phyloP scores from a whole-genome alignment of 441 rosid genomes.

The Pelargonium fulgidum region DNA sequence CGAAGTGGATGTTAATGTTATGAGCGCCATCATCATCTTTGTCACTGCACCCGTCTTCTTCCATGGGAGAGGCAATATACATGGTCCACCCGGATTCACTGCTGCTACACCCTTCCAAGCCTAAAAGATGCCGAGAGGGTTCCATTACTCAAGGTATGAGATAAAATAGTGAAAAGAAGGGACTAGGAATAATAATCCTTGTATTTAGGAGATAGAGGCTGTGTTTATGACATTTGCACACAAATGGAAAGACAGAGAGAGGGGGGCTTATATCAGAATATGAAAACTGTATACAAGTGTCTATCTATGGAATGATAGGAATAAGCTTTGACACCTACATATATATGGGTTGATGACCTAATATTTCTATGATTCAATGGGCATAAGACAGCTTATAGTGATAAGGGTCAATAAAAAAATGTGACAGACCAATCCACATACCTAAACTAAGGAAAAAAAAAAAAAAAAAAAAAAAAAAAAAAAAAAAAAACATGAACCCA shows the following conservation, averaged over 20 bases:
- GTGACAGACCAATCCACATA: no score
- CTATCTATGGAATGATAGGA: conserved; percentile 10
- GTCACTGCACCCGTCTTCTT: conserved; percentile 41
- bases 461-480: no score
- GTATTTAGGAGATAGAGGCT: background rate
- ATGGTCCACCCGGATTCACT: conserved; percentile 94
- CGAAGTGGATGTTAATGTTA: conserved; percentile 11
- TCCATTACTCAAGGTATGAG: conserved; percentile 30
- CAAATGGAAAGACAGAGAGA: background rate
- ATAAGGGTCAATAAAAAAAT: no score
- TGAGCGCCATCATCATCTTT: conserved; percentile 24
- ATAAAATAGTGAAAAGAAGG: background rate
- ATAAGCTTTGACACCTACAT: conserved; percentile 18
- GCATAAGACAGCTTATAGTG: conserved; percentile 35
- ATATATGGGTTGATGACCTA: conserved; percentile 14
- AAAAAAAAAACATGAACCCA: no score
- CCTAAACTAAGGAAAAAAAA: no score
- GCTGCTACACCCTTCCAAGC: conserved; percentile 71
- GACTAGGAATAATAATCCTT: background rate
- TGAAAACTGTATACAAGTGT: conserved; percentile 10
- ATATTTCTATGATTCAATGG: conserved; percentile 10
- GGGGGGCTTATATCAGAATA: background rate
- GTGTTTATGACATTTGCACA: no score
- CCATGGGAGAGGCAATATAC: conserved; percentile 62
- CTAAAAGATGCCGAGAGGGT: conserved; percentile 24